Evolutionary conservation across 2,329 filamentous ascomycete species (phyloP), one percentile per base, ranked within the genome.

Genomic region (Penicillium sp.): DNA sequence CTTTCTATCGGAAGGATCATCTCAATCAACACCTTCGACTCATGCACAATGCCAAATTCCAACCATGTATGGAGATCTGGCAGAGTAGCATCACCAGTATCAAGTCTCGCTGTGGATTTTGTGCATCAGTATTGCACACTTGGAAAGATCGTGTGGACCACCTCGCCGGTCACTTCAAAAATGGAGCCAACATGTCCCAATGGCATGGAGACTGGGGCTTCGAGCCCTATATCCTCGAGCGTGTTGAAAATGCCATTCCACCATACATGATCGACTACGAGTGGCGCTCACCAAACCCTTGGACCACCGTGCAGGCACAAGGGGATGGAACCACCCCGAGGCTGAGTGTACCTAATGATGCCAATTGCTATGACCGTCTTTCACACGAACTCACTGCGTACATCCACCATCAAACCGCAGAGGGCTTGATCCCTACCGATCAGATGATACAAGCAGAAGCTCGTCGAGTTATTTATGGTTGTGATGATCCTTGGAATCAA

Each of bases 1-100:
- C 82, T 0, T 86, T 86, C 67, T 85, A 83, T 63, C 76, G 84
- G 25, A 86, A 86, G 67, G 84, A 86, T 62, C 84, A 86, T 63
- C 75, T 86, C 12, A 79, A 83, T 48, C 84, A 86, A 63, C 84
- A 86, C 67, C 69, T 86, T 29, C 77, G 82, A 33, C 71, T 86
- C 51, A 84, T 85, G 77, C 84, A 86, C 64, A 77, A 78, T 57
- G 81, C 80, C 61, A 82, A 82, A 59, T 79, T 85, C 67, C 76
- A 75, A 2, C 61, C 75, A 1, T 77, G 74, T 50, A 86, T 85
- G 83, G 81, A 85, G 25, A 72, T 73, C 35, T 86, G 84, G 84
- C 83, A 82, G 65, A 80, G 80, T 26, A 78, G 79, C 48, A 80
- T 79, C 4, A 77, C 77, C 15, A 78, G 80, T 49, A 79, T 86